Evolutionary conservation across 2,329 filamentous ascomycete genomes (phyloP), one percentile per base, ranked within the genome.

Genomic region (Rhynchosporium graminicola): DNA sequence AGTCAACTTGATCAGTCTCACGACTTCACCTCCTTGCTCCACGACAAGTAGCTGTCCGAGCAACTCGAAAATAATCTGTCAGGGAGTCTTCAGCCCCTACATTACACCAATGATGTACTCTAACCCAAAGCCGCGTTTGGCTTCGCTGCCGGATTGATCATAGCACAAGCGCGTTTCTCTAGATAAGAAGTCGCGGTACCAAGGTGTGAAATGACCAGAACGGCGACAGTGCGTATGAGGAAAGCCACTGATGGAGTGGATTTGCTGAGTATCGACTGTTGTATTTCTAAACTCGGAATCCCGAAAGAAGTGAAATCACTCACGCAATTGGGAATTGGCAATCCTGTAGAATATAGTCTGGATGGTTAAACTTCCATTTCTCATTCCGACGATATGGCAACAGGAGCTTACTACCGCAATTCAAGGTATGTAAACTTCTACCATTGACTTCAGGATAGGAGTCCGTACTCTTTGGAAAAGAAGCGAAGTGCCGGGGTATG

Each of bases 21-120:
- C 50, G 12, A 31, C 31, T 2, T 33, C 58, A 26, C 57, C 61
- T 7, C 52, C 57, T 40, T 65, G 63, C 26, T 54, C 50, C 26
- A 61, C 43, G 33, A 63, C 60, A 33, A 65, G 60, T 26, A 65
- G 43, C 33, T 63, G 60, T 20, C 63, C 63, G 9, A 55, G 12
- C 26, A 33, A 15, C 57, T 65, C 63, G 20, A 65, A 63, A 3
- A 63, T 45, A 10, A 65, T 59, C 20, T 54, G 36, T 48, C 63
- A 26, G n/a, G 63, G 63, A 29, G 33, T 48, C 29, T 47, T 65
- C 45, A 65, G 33, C n/a, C 63, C 63, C 20, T 63, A 59, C n/a
- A 59, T 59, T 26, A 65, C 31, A n/a, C 61, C 52, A 12, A 55
- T 52, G 5, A n/a, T 59, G 59, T 3, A 20, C 20, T 20, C 20